A percentile compares a stretch with the other conserved stretches of the same genome.
phyloP scores from a whole-genome alignment of 495 filamentous ascomycete species.

The Aspergillus campestris region DNA sequence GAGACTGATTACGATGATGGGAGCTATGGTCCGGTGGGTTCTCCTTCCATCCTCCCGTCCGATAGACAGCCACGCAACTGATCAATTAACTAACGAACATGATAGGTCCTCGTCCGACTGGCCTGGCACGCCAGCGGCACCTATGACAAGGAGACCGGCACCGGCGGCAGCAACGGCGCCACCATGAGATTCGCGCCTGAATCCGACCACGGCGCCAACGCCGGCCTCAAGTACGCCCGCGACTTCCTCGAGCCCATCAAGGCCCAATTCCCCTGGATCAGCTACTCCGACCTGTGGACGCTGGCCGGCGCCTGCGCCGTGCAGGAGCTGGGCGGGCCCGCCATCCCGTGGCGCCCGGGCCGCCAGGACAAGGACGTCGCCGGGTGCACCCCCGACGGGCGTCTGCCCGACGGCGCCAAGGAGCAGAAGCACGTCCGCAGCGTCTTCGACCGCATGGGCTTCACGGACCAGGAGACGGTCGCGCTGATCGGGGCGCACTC shows the following conservation, averaged over 20 bases:
- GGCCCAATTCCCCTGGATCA: conserved; percentile 87
- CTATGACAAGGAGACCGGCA: conserved; percentile 81
- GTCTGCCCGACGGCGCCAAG: conserved; percentile 83
- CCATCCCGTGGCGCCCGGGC: conserved; percentile 84
- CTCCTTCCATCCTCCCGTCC: not conserved
- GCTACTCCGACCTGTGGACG: conserved; percentile 94
- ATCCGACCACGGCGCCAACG: conserved; percentile 87
- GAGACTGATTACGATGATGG: conserved; percentile 96
- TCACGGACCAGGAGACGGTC: conserved; percentile 95
- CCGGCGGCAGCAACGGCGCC: conserved; percentile 91
- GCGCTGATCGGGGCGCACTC: conserved; percentile 87
- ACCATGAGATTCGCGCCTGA: conserved; percentile 97
- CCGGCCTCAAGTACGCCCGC: conserved; percentile 77
- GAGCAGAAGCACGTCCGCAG: conserved; percentile 74
- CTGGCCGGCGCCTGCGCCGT: conserved; percentile 76
- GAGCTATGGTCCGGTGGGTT: conserved; percentile 75
- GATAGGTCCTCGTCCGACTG: conserved; percentile 62
- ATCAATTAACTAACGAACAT: not conserved
- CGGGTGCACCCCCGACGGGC: conserved; percentile 89
- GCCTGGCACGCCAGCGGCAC: conserved; percentile 85
- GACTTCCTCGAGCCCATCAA: conserved; percentile 92
- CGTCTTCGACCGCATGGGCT: conserved; percentile 97
- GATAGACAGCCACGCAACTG: too few species aligned
- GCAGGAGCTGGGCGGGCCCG: conserved; percentile 90
- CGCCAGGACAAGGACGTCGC: conserved; percentile 73